Percentiles rank a stretch among this genome's conserved stretches.
phyloP scores from a whole-genome alignment of 306 rosid genomes.

The Casuarina cunninghamiana region DNA sequence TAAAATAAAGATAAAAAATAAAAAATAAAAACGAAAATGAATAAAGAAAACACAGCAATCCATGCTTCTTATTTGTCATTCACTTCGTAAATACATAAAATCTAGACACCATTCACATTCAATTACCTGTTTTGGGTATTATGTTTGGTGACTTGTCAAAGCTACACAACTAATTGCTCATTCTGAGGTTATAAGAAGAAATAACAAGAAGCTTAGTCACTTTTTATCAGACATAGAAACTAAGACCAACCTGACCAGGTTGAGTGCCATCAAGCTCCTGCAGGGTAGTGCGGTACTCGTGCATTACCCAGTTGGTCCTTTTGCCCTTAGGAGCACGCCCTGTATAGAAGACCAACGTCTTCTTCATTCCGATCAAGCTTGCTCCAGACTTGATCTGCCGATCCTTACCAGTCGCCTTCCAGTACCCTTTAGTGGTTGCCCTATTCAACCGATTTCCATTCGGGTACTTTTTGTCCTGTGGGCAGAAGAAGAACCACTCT shows the following conservation, averaged over 20 bases:
- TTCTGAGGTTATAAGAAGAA: not conserved
- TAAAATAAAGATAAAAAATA: not conserved
- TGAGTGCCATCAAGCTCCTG: conserved; percentile 92
- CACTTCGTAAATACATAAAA: not conserved
- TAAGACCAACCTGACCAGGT: conserved; percentile 83
- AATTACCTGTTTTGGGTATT: not conserved
- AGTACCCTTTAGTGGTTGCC: conserved; percentile 78
- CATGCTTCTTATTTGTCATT: not conserved
- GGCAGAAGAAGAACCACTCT: conserved; percentile 99
- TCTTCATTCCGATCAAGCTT: conserved; percentile 89
- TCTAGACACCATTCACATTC: not conserved
- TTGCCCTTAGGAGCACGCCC: conserved; percentile 96
- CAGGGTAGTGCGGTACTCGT: conserved; percentile 84
- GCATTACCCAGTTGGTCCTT: conserved; percentile 95
- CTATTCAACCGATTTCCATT: conserved; percentile 87
- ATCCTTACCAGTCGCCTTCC: conserved; percentile 99
- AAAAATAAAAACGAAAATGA: no score
- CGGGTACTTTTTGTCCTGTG: conserved; percentile 91
- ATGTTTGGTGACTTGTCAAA: not conserved
- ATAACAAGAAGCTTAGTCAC: not conserved
- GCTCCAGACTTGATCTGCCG: conserved; percentile 72
- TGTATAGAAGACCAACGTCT: conserved; percentile 82
- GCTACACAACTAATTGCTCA: not conserved
- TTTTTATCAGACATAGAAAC: not conserved
- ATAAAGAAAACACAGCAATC: not conserved